phyloP scores from a whole-genome alignment of 2,329 filamentous ascomycete genomes.

The Colletotrichum theobromicola region DNA sequence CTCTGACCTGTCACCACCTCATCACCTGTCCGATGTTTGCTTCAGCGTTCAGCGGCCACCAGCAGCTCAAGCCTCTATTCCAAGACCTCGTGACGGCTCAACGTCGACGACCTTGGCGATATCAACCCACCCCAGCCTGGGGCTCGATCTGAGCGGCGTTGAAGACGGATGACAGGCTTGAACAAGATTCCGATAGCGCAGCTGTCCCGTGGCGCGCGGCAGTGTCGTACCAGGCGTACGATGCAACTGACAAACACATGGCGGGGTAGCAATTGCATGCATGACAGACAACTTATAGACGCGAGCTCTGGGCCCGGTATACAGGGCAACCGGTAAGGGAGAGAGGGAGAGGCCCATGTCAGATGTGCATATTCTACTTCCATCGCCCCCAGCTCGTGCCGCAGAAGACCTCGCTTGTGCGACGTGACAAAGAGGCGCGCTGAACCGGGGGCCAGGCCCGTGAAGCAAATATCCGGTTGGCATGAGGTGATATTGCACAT shows the following conservation, averaged over 20 bases:
- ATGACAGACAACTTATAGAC: not conserved
- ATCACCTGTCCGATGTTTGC: not conserved
- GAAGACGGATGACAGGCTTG: not conserved
- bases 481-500: conserved; percentile 3
- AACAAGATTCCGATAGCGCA: not conserved
- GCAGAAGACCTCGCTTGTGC: not conserved
- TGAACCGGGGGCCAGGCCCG: not conserved
- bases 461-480: not conserved
- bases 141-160: not conserved
- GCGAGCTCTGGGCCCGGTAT: not conserved
- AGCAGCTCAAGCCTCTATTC: not conserved
- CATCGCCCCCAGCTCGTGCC: not conserved
- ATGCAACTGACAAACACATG: not conserved
- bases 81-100: not conserved
- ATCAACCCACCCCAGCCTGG: not conserved
- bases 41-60: not conserved
- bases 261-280: not conserved
- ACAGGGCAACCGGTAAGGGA: not conserved
- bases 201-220: not conserved
- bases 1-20: not conserved
- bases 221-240: not conserved
- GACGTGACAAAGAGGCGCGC: not conserved
- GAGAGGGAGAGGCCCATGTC: not conserved
- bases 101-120: not conserved
- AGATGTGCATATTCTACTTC: not conserved